A percentile compares a stretch with the other conserved stretches of the same genome.
These are phyloP conservation scores for Mortierella antarctica DNA, from an alignment of 192 early-diverging fungal genomes.

Conservation along the genomic window DNA sequence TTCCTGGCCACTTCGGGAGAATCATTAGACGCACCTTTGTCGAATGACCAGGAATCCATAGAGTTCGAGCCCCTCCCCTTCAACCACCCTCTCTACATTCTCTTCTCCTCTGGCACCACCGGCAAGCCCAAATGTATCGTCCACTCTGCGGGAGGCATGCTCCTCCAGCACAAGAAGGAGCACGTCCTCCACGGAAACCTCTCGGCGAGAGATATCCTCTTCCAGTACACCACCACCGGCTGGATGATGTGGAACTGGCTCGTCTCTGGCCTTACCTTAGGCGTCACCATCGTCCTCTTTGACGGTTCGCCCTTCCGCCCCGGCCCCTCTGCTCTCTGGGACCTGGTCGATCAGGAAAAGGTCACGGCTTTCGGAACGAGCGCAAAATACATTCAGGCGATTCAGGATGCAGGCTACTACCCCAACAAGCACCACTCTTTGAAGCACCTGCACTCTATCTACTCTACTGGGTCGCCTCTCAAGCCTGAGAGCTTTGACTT, in stretches of 20 bases:
- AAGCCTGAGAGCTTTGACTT: conserved; percentile 94
- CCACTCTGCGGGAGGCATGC: conserved; percentile 89
- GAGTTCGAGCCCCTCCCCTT: conserved; percentile 89
- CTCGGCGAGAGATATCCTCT: conserved; percentile 77
- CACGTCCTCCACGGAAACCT: conserved; percentile 90
- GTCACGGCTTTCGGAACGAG: conserved; percentile 94
- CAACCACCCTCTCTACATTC: conserved; percentile 90
- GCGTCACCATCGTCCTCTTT: conserved; percentile 85
- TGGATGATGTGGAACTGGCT: conserved; percentile 99
- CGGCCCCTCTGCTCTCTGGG: conserved; percentile 77
- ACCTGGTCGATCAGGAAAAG: conserved; percentile 79
- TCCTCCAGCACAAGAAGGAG: conserved; percentile 96
- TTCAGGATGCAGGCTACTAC: conserved; percentile 78
- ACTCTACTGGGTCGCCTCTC: conserved; percentile 95
- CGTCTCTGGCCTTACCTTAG: conserved; percentile 80
- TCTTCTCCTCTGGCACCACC: conserved; percentile 96
- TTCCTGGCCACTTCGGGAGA: conserved; percentile 42
- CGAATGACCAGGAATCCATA: conserved; percentile 63
- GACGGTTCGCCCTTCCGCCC: conserved; percentile 97
- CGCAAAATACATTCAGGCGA: conserved; percentile 94
- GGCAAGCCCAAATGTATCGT: conserved; percentile 97
- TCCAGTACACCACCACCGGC: conserved; percentile 92
- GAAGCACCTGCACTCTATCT: conserved; percentile 75
- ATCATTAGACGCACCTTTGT: conserved; percentile 25
- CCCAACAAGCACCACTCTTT: conserved; percentile 76